Base-by-base conservation (phyloP, 805 yeast genomes). In the Wickerhamomyces queroliae region DNA sequence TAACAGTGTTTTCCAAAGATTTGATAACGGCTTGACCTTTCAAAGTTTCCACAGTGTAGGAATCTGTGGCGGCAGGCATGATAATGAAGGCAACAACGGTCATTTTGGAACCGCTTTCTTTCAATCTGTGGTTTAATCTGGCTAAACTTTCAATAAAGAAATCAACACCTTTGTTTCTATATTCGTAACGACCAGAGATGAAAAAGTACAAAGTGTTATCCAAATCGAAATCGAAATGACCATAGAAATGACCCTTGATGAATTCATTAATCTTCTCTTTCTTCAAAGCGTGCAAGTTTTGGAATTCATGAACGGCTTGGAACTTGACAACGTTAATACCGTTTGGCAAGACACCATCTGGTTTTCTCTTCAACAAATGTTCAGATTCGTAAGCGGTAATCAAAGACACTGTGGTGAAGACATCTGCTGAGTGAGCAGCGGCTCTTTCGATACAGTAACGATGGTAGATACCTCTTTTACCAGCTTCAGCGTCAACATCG, bases 401-500 rank as follows among this genome's bases (percentile, higher is more conserved):
- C 58, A 91, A 95, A 10, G 96, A 87, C 10, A 91, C 99, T 0
- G 99, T 93, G 27, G 99, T 91, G 67, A 91, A 91, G 18, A 91
- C 99, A 61, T 91, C 99, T 7, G 95, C 88, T 12, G 93, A 74
- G 60, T 91, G 98, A 15, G 96, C 89, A 13, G 97, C 96, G 7
- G 95, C 90, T 43, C 99, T 76, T 67, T 91, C 99, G 48, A 91
- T 84, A 64, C 99, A 91, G 62, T 91, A 93, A 47, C 99, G 76
- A 62, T 91, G 99, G 64, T 91, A 91, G 52, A 91, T 91, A 40
- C 99, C 99, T 51, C 98, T 74, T 64, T 88, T 90, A 17, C 99
- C 99, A 11, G 98, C 98, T 64, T 91, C 99, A 25, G 91, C 89
- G 62, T 91, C 99, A 36, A 91, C 98, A 55, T 91, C 98, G 58